Base-by-base conservation (phyloP, 768 basidiomycete genomes). In the Zangia roseola region DNA sequence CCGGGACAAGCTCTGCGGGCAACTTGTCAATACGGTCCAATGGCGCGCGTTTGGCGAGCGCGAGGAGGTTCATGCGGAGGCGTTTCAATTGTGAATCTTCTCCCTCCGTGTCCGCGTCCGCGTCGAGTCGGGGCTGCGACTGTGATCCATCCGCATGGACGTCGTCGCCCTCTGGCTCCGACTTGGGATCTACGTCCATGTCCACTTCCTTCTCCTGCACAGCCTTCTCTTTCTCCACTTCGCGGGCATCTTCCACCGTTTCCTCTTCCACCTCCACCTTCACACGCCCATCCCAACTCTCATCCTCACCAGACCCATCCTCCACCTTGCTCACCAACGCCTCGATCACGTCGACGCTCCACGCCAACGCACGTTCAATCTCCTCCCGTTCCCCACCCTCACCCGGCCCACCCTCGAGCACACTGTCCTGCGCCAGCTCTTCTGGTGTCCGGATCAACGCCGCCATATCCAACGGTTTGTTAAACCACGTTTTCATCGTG, bases 41-140 rank as follows among this genome's bases (percentile, higher is more conserved):
- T 2, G 89, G 89, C 10, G 87, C 87, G 6, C 87, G 78, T 61
- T 89, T 88, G 48, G 86, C 84, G 28, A 91, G 72, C 2, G 88
- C 87, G 23, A 91, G 74, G 24, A 91, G 71, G 61, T 88, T 90
- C 54, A 91, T 71, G 33, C 88, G 77, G 41, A 90, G 69, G 45
- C 82, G 77, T 45, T 78, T 76, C 58, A 83, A 40, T 16, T 71
- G 55, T 3, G 77, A 72, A 47, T 84, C 79, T 60, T 84, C 79
- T 60, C 85, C 84, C 17, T 53, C 56, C 34, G 6, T 14, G 5
- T 40, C 42, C 5, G 23, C 45, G 1, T 48, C 45, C 28, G 55
- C 14, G 6, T 45, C 55, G 12, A 13, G 1, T 17, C 47, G 33
- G 24, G 42, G 35, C 20, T 16, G 50, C 33, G 40, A 24, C 5